A percentile compares a stretch with the other conserved stretches of the same genome.
phyloP scores from a whole-genome alignment of 176 grass and related monocot species.

The Tillandsia fasciculata region DNA sequence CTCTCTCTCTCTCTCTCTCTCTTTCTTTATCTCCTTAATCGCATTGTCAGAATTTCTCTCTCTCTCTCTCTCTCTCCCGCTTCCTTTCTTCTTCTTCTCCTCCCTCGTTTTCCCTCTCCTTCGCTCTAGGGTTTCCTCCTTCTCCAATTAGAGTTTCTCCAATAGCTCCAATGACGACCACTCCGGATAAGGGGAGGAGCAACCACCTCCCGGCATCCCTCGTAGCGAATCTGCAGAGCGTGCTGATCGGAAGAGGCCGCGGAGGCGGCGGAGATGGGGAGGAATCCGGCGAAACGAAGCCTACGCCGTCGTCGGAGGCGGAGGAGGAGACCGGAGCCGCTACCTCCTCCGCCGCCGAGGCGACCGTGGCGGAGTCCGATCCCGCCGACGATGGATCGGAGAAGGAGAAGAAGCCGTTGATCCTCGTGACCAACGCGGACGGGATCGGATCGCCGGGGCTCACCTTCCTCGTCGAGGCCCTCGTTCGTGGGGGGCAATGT shows the following conservation, averaged over 20 bases:
- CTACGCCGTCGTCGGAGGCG: neutral
- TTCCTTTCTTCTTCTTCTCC: slow-evolving; percentile 2
- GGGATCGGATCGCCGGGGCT: slow-evolving; percentile 54
- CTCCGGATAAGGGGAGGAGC: slow-evolving; percentile 3
- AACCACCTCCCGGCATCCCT: slow-evolving; percentile 20
- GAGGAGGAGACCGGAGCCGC: slow-evolving; percentile 11
- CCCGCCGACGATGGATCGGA: slow-evolving; percentile 8
- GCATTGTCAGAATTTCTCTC: neutral
- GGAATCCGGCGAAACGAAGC: neutral
- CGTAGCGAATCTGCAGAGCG: slow-evolving; percentile 38
- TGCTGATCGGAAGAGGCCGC: slow-evolving; percentile 19
- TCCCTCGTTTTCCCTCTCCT: neutral
- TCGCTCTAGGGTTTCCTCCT: slow-evolving; percentile 20
- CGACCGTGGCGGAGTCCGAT: neutral
- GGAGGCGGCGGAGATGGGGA: neutral
- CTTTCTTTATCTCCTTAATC: neutral
- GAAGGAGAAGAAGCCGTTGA: slow-evolving; percentile 25
- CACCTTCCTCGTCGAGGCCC: slow-evolving; percentile 44
- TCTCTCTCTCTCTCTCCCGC: neutral
- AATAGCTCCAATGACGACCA: slow-evolving; percentile 17
- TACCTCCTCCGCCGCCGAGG: slow-evolving; percentile 8
- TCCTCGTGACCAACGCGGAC: slow-evolving; percentile 47
- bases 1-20: slow-evolving; percentile 2
- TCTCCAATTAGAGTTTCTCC: slow-evolving; percentile 9
- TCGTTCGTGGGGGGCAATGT: slow-evolving; percentile 44